Evolutionary conservation across 371 early-diverging fungal species (phyloP), one percentile per base, ranked within the genome.

Genomic region (Parasitella parasitica): DNA sequence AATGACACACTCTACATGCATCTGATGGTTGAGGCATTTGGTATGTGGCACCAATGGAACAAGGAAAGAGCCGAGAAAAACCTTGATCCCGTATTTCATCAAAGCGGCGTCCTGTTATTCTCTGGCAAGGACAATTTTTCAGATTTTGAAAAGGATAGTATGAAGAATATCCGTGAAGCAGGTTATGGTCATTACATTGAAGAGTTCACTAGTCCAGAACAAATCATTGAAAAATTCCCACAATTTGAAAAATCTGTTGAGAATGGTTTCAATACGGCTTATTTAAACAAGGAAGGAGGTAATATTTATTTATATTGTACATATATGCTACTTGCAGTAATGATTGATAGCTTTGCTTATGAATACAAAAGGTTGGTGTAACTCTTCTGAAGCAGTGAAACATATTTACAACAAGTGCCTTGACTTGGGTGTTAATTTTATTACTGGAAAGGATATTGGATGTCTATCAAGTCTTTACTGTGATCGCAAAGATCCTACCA

Each of bases 21-120:
- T 18, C 56, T 87, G 22, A 78, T 67, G 2, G 49, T 81, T 16
- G 73, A 76, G 30, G 72, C 83, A 1, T 66, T 83, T n/a, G 63
- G 62, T 6, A 28, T 69, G 26, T 85, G 83, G 81, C 69, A 68
- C 30, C 66, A 80, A 53, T 85, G 83, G 84, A 83, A 86, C 57
- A 52, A 69, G 28, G 86, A 83, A 46, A 67, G 76, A 39, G 59
- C 57, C 11, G 63, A 61, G 15, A 12, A 60, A 36, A 68, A 71
- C 12, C 59, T 37, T 3, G 24, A 43, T 4, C 70, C 79, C 28
- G 68, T 78, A 4, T 82, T 74, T 46, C 61, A 77, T 56, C 69
- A 77, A 32, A 67, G 69, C 9, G 83, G 83, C 6, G 61, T 77
- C 6, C 48, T 81, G 8, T 64, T 74, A 20, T 57, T 83, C 2